Conservation (phyloP, 805 yeast genomes). For the Suhomyces sp. region DNA sequence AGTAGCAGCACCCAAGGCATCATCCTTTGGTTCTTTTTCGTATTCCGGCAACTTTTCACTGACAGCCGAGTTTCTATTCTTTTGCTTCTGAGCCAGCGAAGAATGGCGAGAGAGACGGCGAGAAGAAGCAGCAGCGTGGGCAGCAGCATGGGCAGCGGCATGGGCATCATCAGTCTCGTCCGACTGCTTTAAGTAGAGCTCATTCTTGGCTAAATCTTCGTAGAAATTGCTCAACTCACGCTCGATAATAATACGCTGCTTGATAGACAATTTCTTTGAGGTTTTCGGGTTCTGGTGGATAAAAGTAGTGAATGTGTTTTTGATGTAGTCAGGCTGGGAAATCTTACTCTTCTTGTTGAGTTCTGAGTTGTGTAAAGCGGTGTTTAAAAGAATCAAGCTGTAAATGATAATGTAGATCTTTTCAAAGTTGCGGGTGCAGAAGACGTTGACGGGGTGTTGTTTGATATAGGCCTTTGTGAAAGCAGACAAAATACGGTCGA, state of each 20-base stretch:
- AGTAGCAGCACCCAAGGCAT: background rate
- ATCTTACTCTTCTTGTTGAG: constrained; percentile 37
- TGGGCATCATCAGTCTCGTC: constrained; percentile 7
- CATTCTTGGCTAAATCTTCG: constrained; percentile 38
- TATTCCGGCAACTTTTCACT: background rate
- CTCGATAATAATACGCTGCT: constrained; percentile 42
- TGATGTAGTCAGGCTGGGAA: constrained; percentile 39
- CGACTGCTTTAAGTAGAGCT: constrained; percentile 37
- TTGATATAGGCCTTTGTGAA: constrained; percentile 63
- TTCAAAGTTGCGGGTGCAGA: constrained; percentile 48
- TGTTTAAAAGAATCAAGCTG: constrained; percentile 67
- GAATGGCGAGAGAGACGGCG: constrained; percentile 10
- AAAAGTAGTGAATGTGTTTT: constrained; percentile 41
- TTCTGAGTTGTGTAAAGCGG: constrained; percentile 65
- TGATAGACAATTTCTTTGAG: constrained; percentile 28
- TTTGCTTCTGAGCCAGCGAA: constrained; percentile 5
- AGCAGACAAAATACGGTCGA: constrained; percentile 68
- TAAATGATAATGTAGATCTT: constrained; percentile 68
- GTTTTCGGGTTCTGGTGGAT: constrained; percentile 33
- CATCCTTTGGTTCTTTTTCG: constrained; percentile 1
- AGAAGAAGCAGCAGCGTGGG: background rate
- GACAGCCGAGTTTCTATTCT: constrained; percentile 1
- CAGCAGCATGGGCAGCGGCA: background rate
- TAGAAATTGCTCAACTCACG: constrained; percentile 44
- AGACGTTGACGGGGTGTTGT: constrained; percentile 47